Evolutionary conservation across 2,329 filamentous ascomycete species (phyloP), one percentile per base, ranked within the genome.

Genomic region (Talaromyces sp.): DNA sequence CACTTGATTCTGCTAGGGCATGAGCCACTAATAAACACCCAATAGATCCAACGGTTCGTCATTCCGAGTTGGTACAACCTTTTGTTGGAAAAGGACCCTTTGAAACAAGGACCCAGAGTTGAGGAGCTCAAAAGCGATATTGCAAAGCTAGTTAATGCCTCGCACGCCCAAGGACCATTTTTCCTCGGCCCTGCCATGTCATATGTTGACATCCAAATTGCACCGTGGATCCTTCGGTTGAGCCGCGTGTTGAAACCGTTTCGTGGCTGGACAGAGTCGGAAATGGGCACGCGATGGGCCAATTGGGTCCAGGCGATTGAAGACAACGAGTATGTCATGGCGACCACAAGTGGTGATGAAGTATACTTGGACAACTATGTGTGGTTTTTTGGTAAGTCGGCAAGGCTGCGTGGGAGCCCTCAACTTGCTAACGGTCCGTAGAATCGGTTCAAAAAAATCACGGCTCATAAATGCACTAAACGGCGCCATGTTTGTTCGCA

Each of bases 41-140:
- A 27, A 58, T n/a, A 90, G 87, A 86, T 93, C 71, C 92, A 95
- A 71, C 84, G 88, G 33, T 82, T 87, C 65, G 86, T 96, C 59
- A 84, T 96, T 1, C 90, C 91, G 0, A 78, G 81, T 11, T 96
- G 96, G 78, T 93, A 92, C 75, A 82, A 83, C 36, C 81, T 92
- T 19, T 81, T 95, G 0, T 87, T 88, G 73, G 84, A 86, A 1
- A 83, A 87, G 65, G 84, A 90, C 15, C 68, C 76, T 19, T 68
- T 80, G 15, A 84, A 85, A 64, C 88, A 90, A 68, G 72, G 83
- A 11, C 78, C 83, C 52, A 78, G 84, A 65, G 84, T 84, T 0
- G 81, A 83, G 55, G 84, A 85, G 63, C 81, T 96, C 30, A 85
- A 86, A 65, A 79, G 78, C 32, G 84, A 90, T 60, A 88, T 96